A percentile compares a stretch with the other conserved stretches of the same genome.
Evolutionary conservation across 306 rosid species (phyloP).

Genomic region (Fagus crenata): DNA sequence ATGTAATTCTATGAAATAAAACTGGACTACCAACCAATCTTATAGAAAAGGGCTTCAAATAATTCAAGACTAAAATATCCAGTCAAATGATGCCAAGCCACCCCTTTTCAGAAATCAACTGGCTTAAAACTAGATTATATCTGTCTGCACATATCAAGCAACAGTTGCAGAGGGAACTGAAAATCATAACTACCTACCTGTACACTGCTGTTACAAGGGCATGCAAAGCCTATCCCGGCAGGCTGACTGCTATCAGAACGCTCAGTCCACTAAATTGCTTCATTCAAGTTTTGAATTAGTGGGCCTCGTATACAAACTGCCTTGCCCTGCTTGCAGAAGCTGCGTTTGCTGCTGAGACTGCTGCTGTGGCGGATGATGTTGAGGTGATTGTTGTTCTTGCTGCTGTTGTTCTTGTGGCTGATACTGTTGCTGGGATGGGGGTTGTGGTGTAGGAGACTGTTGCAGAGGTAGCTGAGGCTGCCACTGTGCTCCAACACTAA

Average conservation of each 20-base stretch:
- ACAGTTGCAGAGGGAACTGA: constrained; percentile 1
- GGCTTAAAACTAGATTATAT: constrained; percentile 7
- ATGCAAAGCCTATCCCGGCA: constrained; percentile 48
- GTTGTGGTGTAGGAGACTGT: constrained; percentile 53
- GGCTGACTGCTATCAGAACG: constrained; percentile 46
- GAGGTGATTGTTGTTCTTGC: constrained; percentile 52
- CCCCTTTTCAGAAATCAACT: not conserved
- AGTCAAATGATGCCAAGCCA: not conserved
- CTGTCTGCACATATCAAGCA: constrained; percentile 14
- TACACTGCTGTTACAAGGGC: constrained; percentile 78
- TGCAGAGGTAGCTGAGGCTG: constrained; percentile 55
- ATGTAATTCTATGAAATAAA: not conserved
- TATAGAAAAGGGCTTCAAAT: not conserved
- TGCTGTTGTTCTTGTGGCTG: constrained; percentile 48
- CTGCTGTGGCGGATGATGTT: constrained; percentile 48
- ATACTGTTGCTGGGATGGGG: constrained; percentile 55
- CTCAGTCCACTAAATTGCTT: constrained; percentile 51
- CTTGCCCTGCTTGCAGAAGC: constrained; percentile 63
- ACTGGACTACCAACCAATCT: not conserved
- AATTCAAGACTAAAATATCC: not conserved
- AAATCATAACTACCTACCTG: constrained; percentile 59
- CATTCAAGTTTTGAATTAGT: constrained; percentile 71
- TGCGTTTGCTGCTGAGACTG: constrained; percentile 69
- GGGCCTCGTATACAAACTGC: constrained; percentile 55
- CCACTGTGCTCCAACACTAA: constrained; percentile 69